Base-by-base conservation (phyloP, 176 grass and related monocot genomes). In the Urochloa ruziziensis region DNA sequence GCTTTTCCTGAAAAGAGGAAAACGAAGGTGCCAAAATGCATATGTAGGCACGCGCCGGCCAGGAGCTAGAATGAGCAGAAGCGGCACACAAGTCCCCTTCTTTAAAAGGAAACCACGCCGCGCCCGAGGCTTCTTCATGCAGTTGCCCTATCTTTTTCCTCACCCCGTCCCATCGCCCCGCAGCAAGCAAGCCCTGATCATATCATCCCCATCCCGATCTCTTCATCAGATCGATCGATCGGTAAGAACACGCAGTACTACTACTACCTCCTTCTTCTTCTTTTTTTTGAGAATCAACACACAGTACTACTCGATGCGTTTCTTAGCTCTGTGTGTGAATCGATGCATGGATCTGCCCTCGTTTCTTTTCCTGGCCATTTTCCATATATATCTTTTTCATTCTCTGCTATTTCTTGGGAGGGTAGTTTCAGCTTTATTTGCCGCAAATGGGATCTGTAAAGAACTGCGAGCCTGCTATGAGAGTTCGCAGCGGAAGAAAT, bases 81-180 rank as follows among this genome's bases (percentile, higher is more conserved):
- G 29, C 7, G 15, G 47, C 59, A 72, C 56, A 76, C 64, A 25
- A 56, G 77, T 64, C 70, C 15, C 68, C 85, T 82, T 81, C 85
- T 87, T 87, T 87, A 82, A 87, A 87, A 87, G 85, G 78, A 87
- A 87, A 87, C 61, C 78, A 48, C 85, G 47, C 85, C 15, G 78
- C 35, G 78, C 62, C 78, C 85, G 60, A 82, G 48, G 49, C 71
- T 40, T 66, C 77, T 80, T 28, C 85, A 87, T 87, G 85, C 85
- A 76, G 49, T 60, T 87, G 70, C 85, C 60, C 78, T 87, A 80
- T 54, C 78, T 49, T 75, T 67, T 60, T 30, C 60, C 78, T 54
- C 83, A 57, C 35, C 24, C 48, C 70, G 21, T 68, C 71, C 58
- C 69, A 74, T 66, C 78, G 44, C 39, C 60, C 74, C 28, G 43